These are phyloP conservation scores for Maudiozyma bulderi DNA, from an alignment of 805 yeast species.

Conservation along the genomic window DNA sequence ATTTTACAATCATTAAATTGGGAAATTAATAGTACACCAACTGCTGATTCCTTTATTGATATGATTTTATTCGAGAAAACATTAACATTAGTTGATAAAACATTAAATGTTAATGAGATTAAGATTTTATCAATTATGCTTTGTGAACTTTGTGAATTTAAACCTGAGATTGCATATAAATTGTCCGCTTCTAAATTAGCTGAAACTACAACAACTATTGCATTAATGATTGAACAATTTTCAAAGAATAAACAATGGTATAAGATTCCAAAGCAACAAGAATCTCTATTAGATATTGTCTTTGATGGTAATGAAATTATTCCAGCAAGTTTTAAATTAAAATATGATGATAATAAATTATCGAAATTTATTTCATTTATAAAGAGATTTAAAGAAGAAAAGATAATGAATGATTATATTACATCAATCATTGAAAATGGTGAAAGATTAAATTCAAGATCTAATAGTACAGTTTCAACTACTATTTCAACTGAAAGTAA, in stretches of 20 bases:
- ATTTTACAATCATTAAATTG: constrained; percentile 54
- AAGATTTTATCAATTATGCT: constrained; percentile 49
- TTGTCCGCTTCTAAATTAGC: background rate
- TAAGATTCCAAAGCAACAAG: background rate
- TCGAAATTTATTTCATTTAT: background rate
- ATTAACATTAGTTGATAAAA: background rate
- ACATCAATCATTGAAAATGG: background rate
- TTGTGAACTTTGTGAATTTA: constrained; percentile 58
- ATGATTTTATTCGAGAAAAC: constrained; percentile 31
- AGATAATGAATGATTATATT: background rate
- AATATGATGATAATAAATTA: constrained; percentile 10
- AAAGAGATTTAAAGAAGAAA: constrained; percentile 1
- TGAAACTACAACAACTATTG: constrained; percentile 20
- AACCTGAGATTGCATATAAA: constrained; percentile 45
- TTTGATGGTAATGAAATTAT: constrained; percentile 3
- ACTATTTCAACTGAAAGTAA: background rate
- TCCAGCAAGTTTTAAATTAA: constrained; percentile 25
- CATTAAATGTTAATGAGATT: constrained; percentile 33
- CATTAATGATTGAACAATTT: background rate
- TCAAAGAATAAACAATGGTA: background rate
- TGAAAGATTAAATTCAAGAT: background rate
- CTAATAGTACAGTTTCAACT: background rate
- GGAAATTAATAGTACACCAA: constrained; percentile 38
- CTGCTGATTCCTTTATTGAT: constrained; percentile 57
- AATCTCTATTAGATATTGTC: background rate